These are phyloP conservation scores for Citrus reticulata DNA, from an alignment of 345 rosid genomes.

Conservation along the genomic window DNA sequence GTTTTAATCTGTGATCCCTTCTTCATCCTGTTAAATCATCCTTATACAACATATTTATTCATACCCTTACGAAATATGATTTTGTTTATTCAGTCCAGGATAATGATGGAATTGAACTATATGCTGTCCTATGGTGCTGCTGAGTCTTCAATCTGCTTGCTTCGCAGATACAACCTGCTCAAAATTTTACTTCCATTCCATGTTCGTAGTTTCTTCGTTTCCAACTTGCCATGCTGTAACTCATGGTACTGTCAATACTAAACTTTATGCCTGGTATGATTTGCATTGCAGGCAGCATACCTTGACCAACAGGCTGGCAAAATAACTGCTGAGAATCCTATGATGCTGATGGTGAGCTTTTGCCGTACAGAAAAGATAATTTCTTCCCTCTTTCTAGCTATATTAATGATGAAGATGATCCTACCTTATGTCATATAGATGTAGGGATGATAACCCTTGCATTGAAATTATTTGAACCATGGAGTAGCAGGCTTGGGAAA, in stretches of 20 bases:
- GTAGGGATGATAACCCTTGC: background rate
- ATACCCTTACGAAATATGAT: conserved; percentile 12
- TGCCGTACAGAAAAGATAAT: background rate
- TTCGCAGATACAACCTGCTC: conserved; percentile 72
- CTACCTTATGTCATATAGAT: background rate
- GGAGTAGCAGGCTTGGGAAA: background rate
- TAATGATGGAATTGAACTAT: conserved; percentile 87
- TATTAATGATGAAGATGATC: background rate
- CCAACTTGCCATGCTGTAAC: background rate
- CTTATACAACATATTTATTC: background rate
- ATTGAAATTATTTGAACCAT: background rate
- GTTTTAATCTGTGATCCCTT: background rate
- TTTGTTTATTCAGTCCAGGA: conserved; percentile 54
- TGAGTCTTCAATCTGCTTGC: conserved; percentile 64
- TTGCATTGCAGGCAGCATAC: conserved; percentile 70
- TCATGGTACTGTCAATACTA: background rate
- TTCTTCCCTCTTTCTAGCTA: background rate
- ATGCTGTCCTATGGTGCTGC: conserved; percentile 97
- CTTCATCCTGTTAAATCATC: background rate
- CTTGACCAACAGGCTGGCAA: conserved; percentile 40
- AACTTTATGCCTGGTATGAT: conserved; percentile 18
- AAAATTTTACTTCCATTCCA: conserved; percentile 76
- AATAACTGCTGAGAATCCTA: conserved; percentile 33
- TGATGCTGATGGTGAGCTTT: conserved; percentile 71
- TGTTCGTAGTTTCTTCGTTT: conserved; percentile 34